A percentile compares a stretch with the other conserved stretches of the same genome.
These are phyloP conservation scores for Gloeostereum incarnatum DNA, from an alignment of 768 basidiomycete genomes.

Conservation along the genomic window DNA sequence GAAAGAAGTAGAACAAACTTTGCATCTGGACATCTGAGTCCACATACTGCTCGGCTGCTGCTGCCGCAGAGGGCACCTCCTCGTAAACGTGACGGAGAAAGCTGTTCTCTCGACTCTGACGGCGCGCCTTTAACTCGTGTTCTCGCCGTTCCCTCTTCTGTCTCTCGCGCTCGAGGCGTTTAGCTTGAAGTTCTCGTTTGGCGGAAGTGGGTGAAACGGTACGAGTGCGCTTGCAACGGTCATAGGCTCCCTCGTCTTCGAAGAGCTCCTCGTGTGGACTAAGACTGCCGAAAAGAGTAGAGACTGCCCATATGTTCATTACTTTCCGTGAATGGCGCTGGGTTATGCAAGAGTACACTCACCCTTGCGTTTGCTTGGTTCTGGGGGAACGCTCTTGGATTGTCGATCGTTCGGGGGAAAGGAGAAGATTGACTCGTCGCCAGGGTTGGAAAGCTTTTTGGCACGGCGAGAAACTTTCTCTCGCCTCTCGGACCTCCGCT, in stretches of 20 bases:
- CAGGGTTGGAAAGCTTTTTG: conserved; percentile 13
- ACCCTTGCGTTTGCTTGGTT: conserved; percentile 43
- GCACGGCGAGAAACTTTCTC: conserved; percentile 19
- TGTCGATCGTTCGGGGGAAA: conserved; percentile 9
- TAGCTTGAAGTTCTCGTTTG: conserved; percentile 27
- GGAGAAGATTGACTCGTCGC: conserved; percentile 9
- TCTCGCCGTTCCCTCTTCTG: conserved; percentile 31
- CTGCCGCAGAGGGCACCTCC: too few relatives aligned
- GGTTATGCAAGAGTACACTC: background rate
- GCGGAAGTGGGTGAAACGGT: conserved; percentile 33
- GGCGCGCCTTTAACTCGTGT: conserved; percentile 24
- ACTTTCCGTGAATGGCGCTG: conserved; percentile 1
- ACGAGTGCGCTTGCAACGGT: conserved; percentile 38
- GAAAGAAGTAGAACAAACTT: too few relatives aligned
- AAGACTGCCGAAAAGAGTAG: conserved; percentile 5
- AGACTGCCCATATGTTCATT: background rate
- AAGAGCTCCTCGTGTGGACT: conserved; percentile 20
- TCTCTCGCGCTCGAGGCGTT: conserved; percentile 28
- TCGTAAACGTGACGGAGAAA: too few relatives aligned
- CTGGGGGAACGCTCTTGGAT: conserved; percentile 15
- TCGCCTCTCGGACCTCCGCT: conserved; percentile 21
- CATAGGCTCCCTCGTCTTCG: conserved; percentile 22
- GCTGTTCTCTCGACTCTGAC: too few relatives aligned
- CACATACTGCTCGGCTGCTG: too few relatives aligned
- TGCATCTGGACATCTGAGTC: too few relatives aligned